phyloP scores from a whole-genome alignment of 2,329 filamentous ascomycete genomes.

The Ambrosiella cleistominuta region DNA sequence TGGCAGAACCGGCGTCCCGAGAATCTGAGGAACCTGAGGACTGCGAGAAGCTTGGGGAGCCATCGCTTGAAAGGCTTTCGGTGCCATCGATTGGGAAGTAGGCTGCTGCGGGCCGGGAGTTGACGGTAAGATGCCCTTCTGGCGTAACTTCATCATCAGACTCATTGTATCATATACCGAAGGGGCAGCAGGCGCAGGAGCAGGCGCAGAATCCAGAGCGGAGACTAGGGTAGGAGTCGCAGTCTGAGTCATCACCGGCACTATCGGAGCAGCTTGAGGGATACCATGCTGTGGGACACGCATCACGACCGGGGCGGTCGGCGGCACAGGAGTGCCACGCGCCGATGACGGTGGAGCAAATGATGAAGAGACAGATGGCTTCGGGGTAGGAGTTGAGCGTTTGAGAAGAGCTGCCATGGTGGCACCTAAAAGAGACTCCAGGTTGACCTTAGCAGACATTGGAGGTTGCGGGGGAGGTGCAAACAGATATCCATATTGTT shows the following conservation, averaged over 20 bases:
- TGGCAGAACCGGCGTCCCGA: constrained; percentile 18
- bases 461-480: constrained; percentile 18
- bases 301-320: constrained; percentile 18
- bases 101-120: not conserved
- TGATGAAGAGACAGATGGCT: not conserved
- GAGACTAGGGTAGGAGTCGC: not conserved
- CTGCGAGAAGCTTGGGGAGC: constrained; percentile 22
- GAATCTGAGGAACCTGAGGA: constrained; percentile 15
- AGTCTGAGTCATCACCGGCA: constrained; percentile 16
- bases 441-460: constrained; percentile 21
- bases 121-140: constrained; percentile 45
- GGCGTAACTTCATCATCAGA: constrained; percentile 49
- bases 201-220: not conserved
- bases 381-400: constrained; percentile 17
- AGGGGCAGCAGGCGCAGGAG: constrained; percentile 19
- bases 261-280: constrained; percentile 3
- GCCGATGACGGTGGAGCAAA: not conserved
- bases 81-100: not conserved
- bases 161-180: constrained; percentile 33
- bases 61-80: no score
- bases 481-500: constrained; percentile 24
- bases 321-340: not conserved
- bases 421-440: constrained; percentile 42
- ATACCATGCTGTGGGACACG: constrained; percentile 27
- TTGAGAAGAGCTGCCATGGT: constrained; percentile 42